These are phyloP conservation scores for Solanum peruvianum DNA, from an alignment of 257 asterid species.

Conservation along the genomic window DNA sequence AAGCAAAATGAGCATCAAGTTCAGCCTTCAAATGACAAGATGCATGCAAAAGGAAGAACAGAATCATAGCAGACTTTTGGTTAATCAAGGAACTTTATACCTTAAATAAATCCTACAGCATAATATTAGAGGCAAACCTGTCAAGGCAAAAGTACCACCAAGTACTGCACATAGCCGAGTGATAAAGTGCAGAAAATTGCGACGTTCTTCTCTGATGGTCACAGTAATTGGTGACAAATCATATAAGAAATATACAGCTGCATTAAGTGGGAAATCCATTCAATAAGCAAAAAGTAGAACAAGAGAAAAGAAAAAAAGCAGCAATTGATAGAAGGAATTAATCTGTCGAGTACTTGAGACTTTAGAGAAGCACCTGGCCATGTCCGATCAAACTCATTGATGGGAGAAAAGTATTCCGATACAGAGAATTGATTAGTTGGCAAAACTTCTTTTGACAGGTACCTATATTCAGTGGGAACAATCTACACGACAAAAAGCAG, in stretches of 20 bases:
- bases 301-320: background rate
- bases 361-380: constrained; percentile 75
- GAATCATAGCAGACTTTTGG: background rate
- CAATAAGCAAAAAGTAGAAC: background rate
- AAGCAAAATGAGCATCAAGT: background rate
- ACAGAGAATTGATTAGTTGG: constrained; percentile 96
- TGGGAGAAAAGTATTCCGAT: constrained; percentile 86
- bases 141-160: constrained; percentile 96
- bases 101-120: background rate
- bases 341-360: background rate
- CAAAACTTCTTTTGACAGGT: constrained; percentile 69
- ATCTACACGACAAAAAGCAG: constrained; percentile 35
- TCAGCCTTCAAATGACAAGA: background rate
- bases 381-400: constrained; percentile 49
- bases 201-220: constrained; percentile 94
- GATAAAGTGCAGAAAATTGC: constrained; percentile 93
- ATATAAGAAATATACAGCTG: constrained; percentile 94
- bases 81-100: background rate
- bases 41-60: background rate
- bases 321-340: background rate
- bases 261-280: background rate
- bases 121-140: constrained; percentile 42
- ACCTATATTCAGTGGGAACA: constrained; percentile 92
- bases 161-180: constrained; percentile 96
- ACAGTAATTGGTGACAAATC: constrained; percentile 97